These are phyloP conservation scores for Dipodascopsis uninucleata DNA, from an alignment of 805 yeast species.

Conservation along the genomic window DNA sequence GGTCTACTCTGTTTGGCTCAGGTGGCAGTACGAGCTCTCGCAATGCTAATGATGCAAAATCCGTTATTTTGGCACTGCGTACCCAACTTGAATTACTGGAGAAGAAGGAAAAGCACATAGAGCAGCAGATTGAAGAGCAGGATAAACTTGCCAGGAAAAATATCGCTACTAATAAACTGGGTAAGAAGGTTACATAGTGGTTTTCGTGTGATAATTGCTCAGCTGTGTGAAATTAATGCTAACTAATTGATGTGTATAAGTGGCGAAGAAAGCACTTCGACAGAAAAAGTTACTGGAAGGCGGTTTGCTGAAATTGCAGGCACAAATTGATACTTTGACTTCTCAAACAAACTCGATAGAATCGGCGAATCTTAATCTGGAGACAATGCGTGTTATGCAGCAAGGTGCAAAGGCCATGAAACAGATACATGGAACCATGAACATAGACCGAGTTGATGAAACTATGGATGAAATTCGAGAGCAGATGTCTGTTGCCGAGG, in stretches of 20 bases:
- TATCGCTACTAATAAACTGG: constrained; percentile 62
- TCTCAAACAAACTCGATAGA: constrained; percentile 88
- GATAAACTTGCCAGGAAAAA: constrained; percentile 75
- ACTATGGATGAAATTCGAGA: constrained; percentile 98
- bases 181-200: constrained; percentile 17
- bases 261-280: constrained; percentile 82
- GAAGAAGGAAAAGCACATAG: constrained; percentile 78
- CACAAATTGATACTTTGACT: constrained; percentile 86
- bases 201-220: not conserved
- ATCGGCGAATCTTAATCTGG: constrained; percentile 91
- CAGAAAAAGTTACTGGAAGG: constrained; percentile 78
- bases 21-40: no score
- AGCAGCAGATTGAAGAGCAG: constrained; percentile 77
- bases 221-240: no score
- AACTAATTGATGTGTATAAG: no score
- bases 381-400: constrained; percentile 98
- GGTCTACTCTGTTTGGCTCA: constrained; percentile 79
- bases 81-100: constrained; percentile 83
- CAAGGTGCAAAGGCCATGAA: constrained; percentile 97
- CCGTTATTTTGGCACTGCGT: constrained; percentile 84
- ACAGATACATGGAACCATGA: constrained; percentile 88
- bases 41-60: constrained; percentile 70
- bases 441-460: constrained; percentile 92
- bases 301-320: constrained; percentile 73
- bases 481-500: constrained; percentile 92